Evolutionary conservation across 83 land plant genomes (phyloP).

Genomic region (Larix sibirica): DNA sequence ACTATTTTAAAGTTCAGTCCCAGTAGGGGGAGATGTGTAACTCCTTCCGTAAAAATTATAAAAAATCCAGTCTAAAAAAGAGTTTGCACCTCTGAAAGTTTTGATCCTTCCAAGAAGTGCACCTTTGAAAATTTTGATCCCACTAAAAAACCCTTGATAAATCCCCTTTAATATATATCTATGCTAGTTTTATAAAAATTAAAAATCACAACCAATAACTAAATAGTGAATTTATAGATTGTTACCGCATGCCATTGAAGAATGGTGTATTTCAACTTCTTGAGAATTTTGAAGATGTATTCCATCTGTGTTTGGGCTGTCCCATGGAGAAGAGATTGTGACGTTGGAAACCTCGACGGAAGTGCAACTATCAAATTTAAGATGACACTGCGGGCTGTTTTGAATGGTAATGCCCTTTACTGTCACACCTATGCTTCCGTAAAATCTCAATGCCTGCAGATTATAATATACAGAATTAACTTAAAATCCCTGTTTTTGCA

Average conservation of each 20-base stretch:
- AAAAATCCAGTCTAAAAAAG: too few species aligned
- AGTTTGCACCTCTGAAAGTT: too few species aligned
- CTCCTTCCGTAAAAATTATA: too few species aligned
- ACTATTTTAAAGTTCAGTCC: too few species aligned
- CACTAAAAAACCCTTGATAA: too few species aligned
- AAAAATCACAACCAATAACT: too few species aligned
- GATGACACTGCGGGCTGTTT: constrained; percentile 56
- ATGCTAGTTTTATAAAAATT: too few species aligned
- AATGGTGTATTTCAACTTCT: constrained; percentile 23
- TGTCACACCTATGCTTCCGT: constrained; percentile 33
- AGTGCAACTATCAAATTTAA: constrained; percentile 51
- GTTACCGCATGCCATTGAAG: constrained; percentile 26
- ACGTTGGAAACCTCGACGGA: constrained; percentile 29
- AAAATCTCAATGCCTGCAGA: constrained; percentile 49
- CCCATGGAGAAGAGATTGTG: constrained; percentile 29
- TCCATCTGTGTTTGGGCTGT: constrained; percentile 55
- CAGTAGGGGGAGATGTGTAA: too few species aligned
- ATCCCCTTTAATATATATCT: too few species aligned
- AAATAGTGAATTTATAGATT: background rate
- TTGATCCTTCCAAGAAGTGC: too few species aligned
- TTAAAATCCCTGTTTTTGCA: background rate
- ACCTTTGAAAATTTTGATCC: too few species aligned
- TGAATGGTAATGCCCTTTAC: constrained; percentile 28
- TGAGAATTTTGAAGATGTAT: constrained; percentile 46
- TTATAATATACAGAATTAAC: background rate